Evolutionary conservation across 108 stramenopile species (phyloP).

Genomic region (Schizochytrium sp.): DNA sequence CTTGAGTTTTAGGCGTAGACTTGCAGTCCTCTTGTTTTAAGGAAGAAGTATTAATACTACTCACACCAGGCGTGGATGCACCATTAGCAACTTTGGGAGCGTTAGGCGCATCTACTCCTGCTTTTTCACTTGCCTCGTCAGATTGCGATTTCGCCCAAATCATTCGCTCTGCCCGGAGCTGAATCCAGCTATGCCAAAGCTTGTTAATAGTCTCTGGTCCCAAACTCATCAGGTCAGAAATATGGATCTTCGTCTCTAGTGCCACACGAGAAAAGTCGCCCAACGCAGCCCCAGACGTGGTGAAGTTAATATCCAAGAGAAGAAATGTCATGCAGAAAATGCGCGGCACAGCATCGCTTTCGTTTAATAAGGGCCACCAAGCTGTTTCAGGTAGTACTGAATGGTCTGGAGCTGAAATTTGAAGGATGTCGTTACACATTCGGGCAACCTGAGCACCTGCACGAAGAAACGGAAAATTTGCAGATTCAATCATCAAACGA

Average conservation of each 20-base stretch:
- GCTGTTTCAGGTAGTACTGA: not conserved
- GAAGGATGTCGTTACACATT: not conserved
- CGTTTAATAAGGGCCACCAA: conserved; percentile 19
- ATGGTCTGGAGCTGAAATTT: not conserved
- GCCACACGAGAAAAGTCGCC: conserved; percentile 45
- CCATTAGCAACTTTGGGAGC: not conserved
- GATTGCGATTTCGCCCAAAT: conserved; percentile 25
- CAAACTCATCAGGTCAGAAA: conserved; percentile 19
- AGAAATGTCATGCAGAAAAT: conserved; percentile 19
- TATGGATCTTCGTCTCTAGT: conserved; percentile 30
- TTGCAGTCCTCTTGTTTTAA: no score
- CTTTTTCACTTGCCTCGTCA: not conserved
- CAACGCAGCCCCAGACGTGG: not conserved
- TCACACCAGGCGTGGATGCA: not conserved
- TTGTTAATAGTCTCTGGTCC: conserved; percentile 5
- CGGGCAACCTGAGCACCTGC: not conserved
- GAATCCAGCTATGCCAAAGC: conserved; percentile 51
- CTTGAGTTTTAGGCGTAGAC: no score
- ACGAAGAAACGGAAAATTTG: not conserved
- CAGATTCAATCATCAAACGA: not conserved
- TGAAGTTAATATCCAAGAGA: conserved; percentile 23
- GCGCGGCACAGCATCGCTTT: conserved; percentile 19
- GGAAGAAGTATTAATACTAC: not conserved
- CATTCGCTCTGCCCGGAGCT: conserved; percentile 57
- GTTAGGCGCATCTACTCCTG: not conserved